Conservation (phyloP, 352 stramenopile species). For the Globisporangium recalcitrans region DNA sequence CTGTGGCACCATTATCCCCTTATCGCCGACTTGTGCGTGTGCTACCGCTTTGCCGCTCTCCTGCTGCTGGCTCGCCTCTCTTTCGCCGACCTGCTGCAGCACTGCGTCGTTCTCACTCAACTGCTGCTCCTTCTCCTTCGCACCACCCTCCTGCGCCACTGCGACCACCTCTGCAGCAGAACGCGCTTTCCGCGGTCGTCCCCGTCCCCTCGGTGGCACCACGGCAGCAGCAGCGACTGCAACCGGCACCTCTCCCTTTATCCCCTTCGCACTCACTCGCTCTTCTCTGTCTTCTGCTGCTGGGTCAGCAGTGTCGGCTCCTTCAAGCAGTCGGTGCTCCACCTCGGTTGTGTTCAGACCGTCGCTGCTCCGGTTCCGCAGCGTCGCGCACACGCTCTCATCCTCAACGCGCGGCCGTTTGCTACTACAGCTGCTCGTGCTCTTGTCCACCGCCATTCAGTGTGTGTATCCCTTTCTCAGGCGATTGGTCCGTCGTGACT, state of each 20-base stretch:
- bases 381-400: not conserved
- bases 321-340: not conserved
- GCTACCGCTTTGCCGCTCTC: not conserved
- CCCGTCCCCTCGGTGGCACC: not conserved
- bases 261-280: not conserved
- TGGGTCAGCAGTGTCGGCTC: not conserved
- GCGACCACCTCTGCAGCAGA: not conserved
- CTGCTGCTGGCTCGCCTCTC: not conserved
- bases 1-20: not conserved
- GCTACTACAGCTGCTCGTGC: not conserved
- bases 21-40: not conserved
- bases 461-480: not conserved
- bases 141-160: not conserved
- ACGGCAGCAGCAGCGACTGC: not conserved
- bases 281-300: slow-evolving; percentile 3
- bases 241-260: not conserved
- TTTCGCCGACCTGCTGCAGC: not conserved
- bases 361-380: not conserved
- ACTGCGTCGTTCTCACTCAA: not conserved
- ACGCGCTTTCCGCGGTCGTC: not conserved
- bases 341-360: too few relatives aligned
- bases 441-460: not conserved
- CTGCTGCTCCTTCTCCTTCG: not conserved
- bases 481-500: not conserved
- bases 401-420: not conserved